These are phyloP conservation scores for Pseudogymnoascus sp. DNA, from an alignment of 2,329 filamentous ascomycete genomes.

Conservation along the genomic window DNA sequence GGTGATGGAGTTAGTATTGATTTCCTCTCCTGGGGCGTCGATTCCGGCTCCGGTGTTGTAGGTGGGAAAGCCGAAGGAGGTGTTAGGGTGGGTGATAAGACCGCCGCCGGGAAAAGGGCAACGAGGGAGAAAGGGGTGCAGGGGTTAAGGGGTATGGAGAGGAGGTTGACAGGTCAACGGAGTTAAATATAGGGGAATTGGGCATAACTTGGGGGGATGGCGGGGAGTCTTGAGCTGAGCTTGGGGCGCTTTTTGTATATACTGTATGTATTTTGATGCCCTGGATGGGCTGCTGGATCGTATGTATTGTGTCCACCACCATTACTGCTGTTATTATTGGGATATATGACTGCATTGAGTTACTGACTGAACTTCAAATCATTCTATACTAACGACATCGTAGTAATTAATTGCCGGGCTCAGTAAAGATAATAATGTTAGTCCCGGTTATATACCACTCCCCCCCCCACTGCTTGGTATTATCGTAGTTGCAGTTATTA, in stretches of 20 bases:
- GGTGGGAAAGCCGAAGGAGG: conserved; percentile 26
- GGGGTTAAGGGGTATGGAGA: neutral
- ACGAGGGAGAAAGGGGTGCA: neutral
- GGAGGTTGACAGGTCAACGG: neutral
- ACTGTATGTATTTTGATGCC: neutral
- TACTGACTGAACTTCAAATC: no score
- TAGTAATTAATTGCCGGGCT: no score
- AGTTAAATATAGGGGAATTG: neutral
- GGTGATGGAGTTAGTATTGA: conserved; percentile 7
- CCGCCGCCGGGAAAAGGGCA: no score
- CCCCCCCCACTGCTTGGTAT: no score
- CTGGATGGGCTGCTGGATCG: neutral
- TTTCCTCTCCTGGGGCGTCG: neutral
- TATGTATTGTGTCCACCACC: neutral
- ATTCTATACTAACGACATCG: no score
- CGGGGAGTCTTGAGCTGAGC: neutral
- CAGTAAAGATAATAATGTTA: no score
- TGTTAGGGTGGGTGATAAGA: conserved; percentile 21
- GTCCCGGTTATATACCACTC: no score
- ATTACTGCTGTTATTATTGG: neutral
- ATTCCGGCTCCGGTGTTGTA: neutral
- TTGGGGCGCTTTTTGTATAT: neutral
- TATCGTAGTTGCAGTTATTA: no score
- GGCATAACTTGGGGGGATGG: neutral
- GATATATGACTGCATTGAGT: no score